phyloP scores from a whole-genome alignment of 331 rosid species.

The Ulmus americana region DNA sequence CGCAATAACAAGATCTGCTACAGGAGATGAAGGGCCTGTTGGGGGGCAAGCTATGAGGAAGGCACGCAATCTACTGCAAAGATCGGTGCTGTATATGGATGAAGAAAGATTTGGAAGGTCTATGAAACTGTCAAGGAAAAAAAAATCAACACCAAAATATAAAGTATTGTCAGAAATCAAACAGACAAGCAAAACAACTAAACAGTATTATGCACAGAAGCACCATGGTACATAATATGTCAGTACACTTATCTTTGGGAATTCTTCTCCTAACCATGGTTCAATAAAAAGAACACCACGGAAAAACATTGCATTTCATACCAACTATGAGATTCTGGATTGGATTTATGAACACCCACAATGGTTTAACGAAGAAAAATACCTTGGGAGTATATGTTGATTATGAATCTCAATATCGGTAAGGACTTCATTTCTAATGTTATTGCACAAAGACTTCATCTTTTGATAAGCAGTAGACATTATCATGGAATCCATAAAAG shows the following conservation, averaged over 20 bases:
- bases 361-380: slow-evolving; percentile 18
- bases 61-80: slow-evolving; percentile 73
- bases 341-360: slow-evolving; percentile 6
- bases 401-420: slow-evolving; percentile 88
- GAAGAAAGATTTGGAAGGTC: slow-evolving; percentile 90
- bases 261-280: no score
- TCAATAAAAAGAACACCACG: no score
- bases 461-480: slow-evolving; percentile 73
- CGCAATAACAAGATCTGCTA: slow-evolving; percentile 88
- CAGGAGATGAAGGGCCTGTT: slow-evolving; percentile 72
- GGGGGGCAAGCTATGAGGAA: slow-evolving; percentile 98
- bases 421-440: slow-evolving; percentile 64
- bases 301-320: no score
- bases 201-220: slow-evolving; percentile 1
- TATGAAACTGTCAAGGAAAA: slow-evolving; percentile 56
- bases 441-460: slow-evolving; percentile 72
- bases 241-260: neutral
- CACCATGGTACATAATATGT: neutral
- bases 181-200: slow-evolving; percentile 22
- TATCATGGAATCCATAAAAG: slow-evolving; percentile 50
- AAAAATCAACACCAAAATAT: slow-evolving; percentile 8
- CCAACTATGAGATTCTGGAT: neutral
- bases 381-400: slow-evolving; percentile 94
- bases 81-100: slow-evolving; percentile 87
- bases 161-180: slow-evolving; percentile 20